Evolutionary conservation across 345 rosid genomes (phyloP).

Genomic region (Mercurialis annua): DNA sequence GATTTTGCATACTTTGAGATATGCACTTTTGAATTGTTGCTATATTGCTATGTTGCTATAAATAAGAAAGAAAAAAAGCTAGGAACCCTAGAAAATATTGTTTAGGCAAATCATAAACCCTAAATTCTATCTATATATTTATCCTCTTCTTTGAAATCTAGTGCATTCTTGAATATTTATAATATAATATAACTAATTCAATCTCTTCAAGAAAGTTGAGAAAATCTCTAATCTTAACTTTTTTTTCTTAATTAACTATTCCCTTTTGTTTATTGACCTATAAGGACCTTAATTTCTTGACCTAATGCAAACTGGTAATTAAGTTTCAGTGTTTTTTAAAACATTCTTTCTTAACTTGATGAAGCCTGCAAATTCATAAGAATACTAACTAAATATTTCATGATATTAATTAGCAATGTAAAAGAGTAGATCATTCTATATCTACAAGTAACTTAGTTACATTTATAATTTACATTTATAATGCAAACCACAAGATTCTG

Average conservation of each 20-base stretch:
- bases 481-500: background rate
- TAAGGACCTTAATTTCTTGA: slow-evolving; percentile 26
- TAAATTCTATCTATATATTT: slow-evolving; percentile 21
- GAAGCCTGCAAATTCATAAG: background rate
- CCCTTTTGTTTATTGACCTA: slow-evolving; percentile 27
- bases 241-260: slow-evolving; percentile 12
- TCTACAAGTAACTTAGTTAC: too few species aligned
- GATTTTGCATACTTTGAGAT: slow-evolving; percentile 30
- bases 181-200: slow-evolving; percentile 19
- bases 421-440: background rate
- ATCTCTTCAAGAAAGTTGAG: slow-evolving; percentile 13
- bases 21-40: slow-evolving; percentile 39
- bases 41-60: slow-evolving; percentile 43
- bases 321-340: background rate
- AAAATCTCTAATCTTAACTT: slow-evolving; percentile 18
- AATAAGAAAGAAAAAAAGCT: slow-evolving; percentile 41
- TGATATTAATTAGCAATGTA: background rate
- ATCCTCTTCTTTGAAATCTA: slow-evolving; percentile 25
- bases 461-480: too few species aligned
- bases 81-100: slow-evolving; percentile 39
- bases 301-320: slow-evolving; percentile 20
- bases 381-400: background rate
- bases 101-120: slow-evolving; percentile 34
- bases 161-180: slow-evolving; percentile 28
- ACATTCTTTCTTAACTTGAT: background rate